Base-by-base conservation (phyloP, 2,329 filamentous ascomycete species). In the Colletotrichum musicola region DNA sequence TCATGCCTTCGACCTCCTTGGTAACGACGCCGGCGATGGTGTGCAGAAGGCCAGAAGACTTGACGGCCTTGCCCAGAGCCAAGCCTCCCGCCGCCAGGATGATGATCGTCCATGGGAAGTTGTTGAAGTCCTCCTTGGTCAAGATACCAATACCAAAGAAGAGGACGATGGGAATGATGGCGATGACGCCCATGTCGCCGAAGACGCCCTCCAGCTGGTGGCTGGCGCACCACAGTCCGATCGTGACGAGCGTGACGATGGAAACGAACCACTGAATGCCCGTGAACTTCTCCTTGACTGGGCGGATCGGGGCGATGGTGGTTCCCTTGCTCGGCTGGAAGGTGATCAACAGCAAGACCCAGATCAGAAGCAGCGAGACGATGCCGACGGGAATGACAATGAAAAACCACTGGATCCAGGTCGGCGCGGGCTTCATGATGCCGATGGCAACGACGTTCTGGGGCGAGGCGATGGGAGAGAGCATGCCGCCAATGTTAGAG, bases 51-150 rank as follows among this genome's bases (percentile, higher is more conserved):
- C 96, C 96, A 0, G 95, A 98, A 0, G 93, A 96, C 71, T 94
- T 95, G 67, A 99, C 96, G 0, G 95, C 93, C 79, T 97, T 98
- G 64, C 96, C 96, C 0, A 99, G 89, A 1, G 94, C 94, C 40
- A 99, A 83, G 7, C 96, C 96, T 54, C 96, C 96, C 0, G 96
- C 95, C 0, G 96, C 96, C 20, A 99, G 90, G 75, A 99, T 98
- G 81, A 99, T 98, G 80, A 99, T 99, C 20, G 97, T 99, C 96
- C 96, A 99, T 46, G 98, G 92, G 80, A 99, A 99, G 80, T 99
- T 99, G 85, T 99, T 99, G 79, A 99, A 99, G 81, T 99, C 96
- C 81, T 98, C 96, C 81, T 98, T 99, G 56, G 95, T 98, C 38
- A 99, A 85, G 73, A 98, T 95, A 12, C 96, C 96, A 2, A 94